A percentile compares a stretch with the other conserved stretches of the same genome.
These are phyloP conservation scores for Fistulinella cinereoalba DNA, from an alignment of 1,284 basidiomycete genomes.

Conservation along the genomic window DNA sequence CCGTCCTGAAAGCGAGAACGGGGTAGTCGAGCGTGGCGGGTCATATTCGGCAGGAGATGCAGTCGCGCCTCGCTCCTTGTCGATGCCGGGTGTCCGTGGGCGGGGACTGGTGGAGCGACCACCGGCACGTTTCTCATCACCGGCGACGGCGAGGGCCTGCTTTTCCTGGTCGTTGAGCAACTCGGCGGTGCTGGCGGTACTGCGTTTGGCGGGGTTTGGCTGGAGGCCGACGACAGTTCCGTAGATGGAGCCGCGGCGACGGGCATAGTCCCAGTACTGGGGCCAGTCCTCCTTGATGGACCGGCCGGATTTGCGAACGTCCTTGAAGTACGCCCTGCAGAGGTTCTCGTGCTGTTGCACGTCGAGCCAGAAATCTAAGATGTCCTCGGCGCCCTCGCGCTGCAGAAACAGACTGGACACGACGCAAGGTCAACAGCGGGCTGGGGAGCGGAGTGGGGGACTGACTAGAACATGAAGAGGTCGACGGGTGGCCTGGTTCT, in stretches of 20 bases:
- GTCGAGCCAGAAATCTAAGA: conserved; percentile 98
- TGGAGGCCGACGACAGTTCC: conserved; percentile 83
- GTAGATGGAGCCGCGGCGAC: conserved; percentile 85
- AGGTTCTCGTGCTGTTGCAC: conserved; percentile 99
- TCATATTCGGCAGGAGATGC: conserved; percentile 46
- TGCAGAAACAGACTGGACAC: conserved; percentile 78
- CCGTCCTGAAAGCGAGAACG: conserved; percentile 71
- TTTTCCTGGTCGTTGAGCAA: conserved; percentile 64
- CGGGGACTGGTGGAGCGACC: conserved; percentile 53
- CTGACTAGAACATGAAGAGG: conserved; percentile 96
- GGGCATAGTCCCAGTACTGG: conserved; percentile 90
- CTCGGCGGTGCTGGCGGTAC: conserved; percentile 71
- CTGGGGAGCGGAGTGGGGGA: conserved; percentile 2
- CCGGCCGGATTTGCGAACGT: conserved; percentile 90
- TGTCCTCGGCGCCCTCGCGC: conserved; percentile 91
- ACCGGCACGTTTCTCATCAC: conserved; percentile 48
- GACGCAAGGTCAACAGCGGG: conserved; percentile 2
- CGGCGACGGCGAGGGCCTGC: conserved; percentile 48
- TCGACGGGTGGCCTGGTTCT: conserved; percentile 93
- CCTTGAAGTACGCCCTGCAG: conserved; percentile 98
- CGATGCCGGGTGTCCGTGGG: conserved; percentile 39
- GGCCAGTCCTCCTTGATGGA: conserved; percentile 96
- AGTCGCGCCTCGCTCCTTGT: conserved; percentile 48
- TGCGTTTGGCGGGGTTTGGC: conserved; percentile 61
- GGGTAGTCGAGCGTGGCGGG: conserved; percentile 66